Base-by-base conservation (phyloP, 2,329 filamentous ascomycete species). In the Aspergillus caelatus region DNA sequence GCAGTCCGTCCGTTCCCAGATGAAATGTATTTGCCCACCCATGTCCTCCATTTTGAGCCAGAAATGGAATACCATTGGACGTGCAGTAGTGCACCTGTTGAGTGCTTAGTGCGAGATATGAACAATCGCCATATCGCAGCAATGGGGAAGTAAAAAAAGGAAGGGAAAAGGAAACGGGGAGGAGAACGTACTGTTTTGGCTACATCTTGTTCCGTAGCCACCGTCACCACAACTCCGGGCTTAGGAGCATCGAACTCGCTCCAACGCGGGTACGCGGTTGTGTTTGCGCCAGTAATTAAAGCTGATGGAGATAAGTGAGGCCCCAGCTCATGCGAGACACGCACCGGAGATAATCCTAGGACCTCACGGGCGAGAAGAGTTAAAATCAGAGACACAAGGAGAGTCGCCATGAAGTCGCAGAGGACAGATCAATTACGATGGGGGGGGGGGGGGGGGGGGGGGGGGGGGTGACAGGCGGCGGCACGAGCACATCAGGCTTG, bases 41-140 rank as follows among this genome's bases (percentile, higher is more conserved):
- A 39, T 62, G 56, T 8, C 56, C 61, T 26, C 61, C 61, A 39
- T 36, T 59, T 43, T 62, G 61, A 28, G 61, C 36, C 26, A 62
- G 46, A 19, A 62, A 62, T 6, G 61, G 48, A 12, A 62, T 62
- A 10, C 54, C 39, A 11, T 62, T 61, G 3, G 60, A 61, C 4
- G 34, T 57, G 30, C 41, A 50, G 23, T 57, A 61, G 39, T 32
- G 19, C 1, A 61, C 60, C 60, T 61, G 19, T 57, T 34, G 3
- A 4, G 16, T 41, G 1, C 3, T 16, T 16, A 11, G 5, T 12
- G 19, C 41, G 10, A 9, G 23, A 45, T 34, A 3, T 39, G 39
- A 14, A 41, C 39, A 41, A n/a, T 16, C 3, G 7, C n/a, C 39
- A 19, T 19, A n/a, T 41, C 39, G 14, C 39, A 9, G 19, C 14